phyloP scores from a whole-genome alignment of 2,329 filamentous ascomycete species.

The Huntiella savannae region DNA sequence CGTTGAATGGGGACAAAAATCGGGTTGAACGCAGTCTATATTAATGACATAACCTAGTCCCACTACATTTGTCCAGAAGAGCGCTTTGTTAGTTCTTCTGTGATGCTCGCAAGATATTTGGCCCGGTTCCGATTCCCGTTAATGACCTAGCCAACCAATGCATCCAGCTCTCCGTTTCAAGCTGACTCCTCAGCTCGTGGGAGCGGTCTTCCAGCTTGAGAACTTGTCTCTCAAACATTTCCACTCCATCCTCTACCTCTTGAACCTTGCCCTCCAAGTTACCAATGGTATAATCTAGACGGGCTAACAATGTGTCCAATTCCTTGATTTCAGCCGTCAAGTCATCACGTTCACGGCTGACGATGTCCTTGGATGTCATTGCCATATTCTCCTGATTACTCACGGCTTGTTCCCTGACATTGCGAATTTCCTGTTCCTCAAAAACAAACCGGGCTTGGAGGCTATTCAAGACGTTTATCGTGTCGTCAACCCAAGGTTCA shows the following conservation, averaged over 20 bases:
- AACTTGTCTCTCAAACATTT: conserved; percentile 63
- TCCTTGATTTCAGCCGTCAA: conserved; percentile 58
- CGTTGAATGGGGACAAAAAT: not conserved
- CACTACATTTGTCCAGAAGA: not conserved
- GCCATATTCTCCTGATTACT: conserved; percentile 51
- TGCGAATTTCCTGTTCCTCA: conserved; percentile 46
- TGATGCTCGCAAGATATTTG: conserved; percentile 28
- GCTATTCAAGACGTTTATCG: conserved; percentile 34
- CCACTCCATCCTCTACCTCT: conserved; percentile 70
- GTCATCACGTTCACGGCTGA: conserved; percentile 48
- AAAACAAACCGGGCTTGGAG: conserved; percentile 43
- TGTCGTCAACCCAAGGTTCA: conserved; percentile 40
- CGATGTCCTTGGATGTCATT: conserved; percentile 45
- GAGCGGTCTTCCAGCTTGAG: conserved; percentile 48
- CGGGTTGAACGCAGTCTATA: not conserved
- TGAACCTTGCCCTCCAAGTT: conserved; percentile 61
- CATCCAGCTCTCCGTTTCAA: conserved; percentile 45
- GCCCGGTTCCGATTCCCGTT: conserved; percentile 40
- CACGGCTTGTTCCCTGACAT: conserved; percentile 49
- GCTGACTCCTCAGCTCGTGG: conserved; percentile 39
- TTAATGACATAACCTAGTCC: not conserved
- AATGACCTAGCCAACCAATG: conserved; percentile 44
- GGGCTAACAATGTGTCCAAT: conserved; percentile 61
- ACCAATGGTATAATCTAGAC: conserved; percentile 81
- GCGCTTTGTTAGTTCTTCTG: not conserved